These are phyloP conservation scores for Sporothrix mexicana DNA, from an alignment of 2,329 filamentous ascomycete species.

Conservation along the genomic window DNA sequence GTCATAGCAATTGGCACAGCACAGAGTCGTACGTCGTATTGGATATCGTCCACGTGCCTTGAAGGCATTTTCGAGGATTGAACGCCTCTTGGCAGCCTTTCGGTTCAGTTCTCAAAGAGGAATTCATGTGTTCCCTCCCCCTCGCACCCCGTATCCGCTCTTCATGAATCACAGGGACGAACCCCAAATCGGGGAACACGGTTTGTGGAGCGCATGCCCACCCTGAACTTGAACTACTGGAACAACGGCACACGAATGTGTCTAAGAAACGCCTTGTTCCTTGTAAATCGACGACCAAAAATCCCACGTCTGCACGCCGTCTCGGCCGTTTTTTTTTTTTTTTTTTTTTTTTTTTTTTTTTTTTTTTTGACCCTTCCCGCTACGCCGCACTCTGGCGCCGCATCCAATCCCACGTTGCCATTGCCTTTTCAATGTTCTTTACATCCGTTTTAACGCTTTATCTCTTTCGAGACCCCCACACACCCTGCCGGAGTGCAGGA, in stretches of 20 bases:
- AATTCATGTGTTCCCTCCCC: background rate
- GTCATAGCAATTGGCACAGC: background rate
- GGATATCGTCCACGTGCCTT: background rate
- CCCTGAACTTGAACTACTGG: background rate
- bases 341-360: too few relatives aligned
- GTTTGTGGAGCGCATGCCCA: too few relatives aligned
- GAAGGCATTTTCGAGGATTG: background rate
- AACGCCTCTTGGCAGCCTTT: background rate
- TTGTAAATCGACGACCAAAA: background rate
- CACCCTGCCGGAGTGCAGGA: background rate
- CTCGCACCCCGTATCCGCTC: background rate
- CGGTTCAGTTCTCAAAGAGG: too few relatives aligned
- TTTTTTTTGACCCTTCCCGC: too few relatives aligned
- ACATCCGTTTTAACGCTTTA: background rate
- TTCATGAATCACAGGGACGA: background rate
- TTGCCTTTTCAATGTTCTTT: background rate
- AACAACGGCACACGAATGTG: background rate
- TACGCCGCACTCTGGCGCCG: too few relatives aligned
- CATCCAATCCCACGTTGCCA: slow-evolving; percentile 4
- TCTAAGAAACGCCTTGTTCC: background rate
- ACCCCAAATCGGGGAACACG: background rate
- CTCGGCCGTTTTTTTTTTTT: slow-evolving; percentile 1
- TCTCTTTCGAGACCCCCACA: background rate
- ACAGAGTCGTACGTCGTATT: background rate
- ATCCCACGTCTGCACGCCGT: background rate